Base-by-base conservation (phyloP, 139 green algal genomes). In the Edaphochlamys debaryana region DNA sequence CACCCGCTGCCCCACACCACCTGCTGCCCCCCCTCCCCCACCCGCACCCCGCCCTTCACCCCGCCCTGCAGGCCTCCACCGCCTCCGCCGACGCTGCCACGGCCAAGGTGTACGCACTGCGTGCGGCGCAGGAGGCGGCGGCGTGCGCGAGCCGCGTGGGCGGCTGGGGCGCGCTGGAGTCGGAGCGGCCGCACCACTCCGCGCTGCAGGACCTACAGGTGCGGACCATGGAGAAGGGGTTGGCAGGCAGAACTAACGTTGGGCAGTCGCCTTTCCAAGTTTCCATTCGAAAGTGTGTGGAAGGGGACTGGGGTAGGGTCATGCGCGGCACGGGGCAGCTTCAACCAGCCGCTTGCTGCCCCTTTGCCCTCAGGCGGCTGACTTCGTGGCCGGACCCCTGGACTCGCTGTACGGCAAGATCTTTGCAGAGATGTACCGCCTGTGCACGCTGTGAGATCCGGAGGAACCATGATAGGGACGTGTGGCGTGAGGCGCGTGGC, bases 381-480 rank as follows among this genome's bases (percentile, higher is more conserved):
- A 71, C 36, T 71, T 71, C 11, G 66, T 71, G 66, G 66, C 36
- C 9, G 66, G 66, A 4, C 66, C 66, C 27, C 66, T 37, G 34
- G 66, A 71, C 36, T 36, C 66, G 7, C 36, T 71, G 36, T 71
- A 71, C 66, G 66, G 66, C 36, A 50, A 15, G 9, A 38, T 71
- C 3, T 71, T 71, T 22, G 34, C 34, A 20, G 66, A 71, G 66
- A 45, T 71, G 36, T 71, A 48, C 66, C 66, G 66, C 34, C 19
- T 71, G 66, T 68, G 30, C 4, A 32, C 62, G 25, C 11, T 32
- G 62, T 68, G 62, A 68, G 0, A 77, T 85, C 60, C 84, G 78
- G 77, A 82, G 81, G 29, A 85, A 69, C 72, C 71, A 56, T 85
- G 79, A 50, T 85, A 67, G 67, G 79, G 67, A 11, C 52, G 79